A percentile compares a stretch with the other conserved stretches of the same genome.
These are phyloP conservation scores for Plectosphaerella cucumerina DNA, from an alignment of 2,329 filamentous ascomycete genomes.

Conservation along the genomic window DNA sequence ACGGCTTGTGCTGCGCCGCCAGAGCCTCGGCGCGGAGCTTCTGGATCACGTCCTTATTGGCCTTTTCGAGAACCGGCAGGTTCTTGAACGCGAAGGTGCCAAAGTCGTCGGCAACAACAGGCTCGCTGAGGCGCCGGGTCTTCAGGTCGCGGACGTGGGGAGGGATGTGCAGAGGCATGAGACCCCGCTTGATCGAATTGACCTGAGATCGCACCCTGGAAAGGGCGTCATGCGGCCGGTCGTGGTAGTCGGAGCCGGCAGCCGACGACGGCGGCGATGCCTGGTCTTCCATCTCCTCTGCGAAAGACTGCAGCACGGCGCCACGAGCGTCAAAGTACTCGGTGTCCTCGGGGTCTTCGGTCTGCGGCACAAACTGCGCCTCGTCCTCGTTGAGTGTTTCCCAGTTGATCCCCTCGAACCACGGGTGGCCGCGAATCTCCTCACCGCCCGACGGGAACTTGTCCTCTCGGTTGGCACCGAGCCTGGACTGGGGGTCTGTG, in stretches of 20 bases:
- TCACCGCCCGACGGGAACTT: conserved; percentile 80
- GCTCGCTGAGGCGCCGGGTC: conserved; percentile 84
- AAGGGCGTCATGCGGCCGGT: conserved; percentile 90
- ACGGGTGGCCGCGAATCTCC: conserved; percentile 84
- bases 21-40: conserved; percentile 90
- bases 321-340: conserved; percentile 95
- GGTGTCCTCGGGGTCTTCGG: conserved; percentile 92
- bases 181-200: conserved; percentile 79
- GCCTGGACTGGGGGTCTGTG: conserved; percentile 72
- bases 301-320: conserved; percentile 86
- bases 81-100: conserved; percentile 98
- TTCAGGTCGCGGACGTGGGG: conserved; percentile 92
- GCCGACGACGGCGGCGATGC: conserved; percentile 66
- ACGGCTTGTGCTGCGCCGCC: conserved; percentile 56
- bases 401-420: conserved; percentile 89
- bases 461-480: conserved; percentile 83
- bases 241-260: conserved; percentile 72
- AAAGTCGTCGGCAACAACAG: conserved; percentile 85
- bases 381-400: conserved; percentile 89
- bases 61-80: conserved; percentile 90
- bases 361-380: conserved; percentile 88
- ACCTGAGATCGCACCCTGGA: conserved; percentile 85
- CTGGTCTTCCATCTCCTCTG: conserved; percentile 91
- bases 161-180: conserved; percentile 95
- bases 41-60: conserved; percentile 98